phyloP scores from a whole-genome alignment of 345 rosid species.

The Camelina hispida region DNA sequence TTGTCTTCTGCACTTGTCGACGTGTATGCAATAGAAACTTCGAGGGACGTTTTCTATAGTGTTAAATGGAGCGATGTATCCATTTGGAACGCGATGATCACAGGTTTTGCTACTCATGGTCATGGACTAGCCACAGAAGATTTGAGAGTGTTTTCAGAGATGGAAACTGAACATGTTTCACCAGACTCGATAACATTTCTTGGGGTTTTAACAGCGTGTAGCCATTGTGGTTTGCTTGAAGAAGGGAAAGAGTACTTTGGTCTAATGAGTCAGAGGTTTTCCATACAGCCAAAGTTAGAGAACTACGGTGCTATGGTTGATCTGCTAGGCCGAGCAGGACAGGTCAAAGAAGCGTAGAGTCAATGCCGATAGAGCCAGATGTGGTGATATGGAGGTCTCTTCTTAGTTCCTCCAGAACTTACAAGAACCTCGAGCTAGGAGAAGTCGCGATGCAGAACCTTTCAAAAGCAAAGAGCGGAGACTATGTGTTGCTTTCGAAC shows the following conservation, averaged over 20 bases:
- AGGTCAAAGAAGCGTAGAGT: slow-evolving; percentile 64
- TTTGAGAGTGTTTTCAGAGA: slow-evolving; percentile 52
- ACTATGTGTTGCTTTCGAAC: slow-evolving; percentile 78
- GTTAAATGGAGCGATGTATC: slow-evolving; percentile 55
- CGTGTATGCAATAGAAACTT: slow-evolving; percentile 67
- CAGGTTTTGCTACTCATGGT: no score
- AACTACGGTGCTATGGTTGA: slow-evolving; percentile 88
- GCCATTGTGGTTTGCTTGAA: slow-evolving; percentile 71
- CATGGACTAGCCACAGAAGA: slow-evolving; percentile 52
- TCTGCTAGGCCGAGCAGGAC: slow-evolving; percentile 74
- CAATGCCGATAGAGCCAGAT: slow-evolving; percentile 79
- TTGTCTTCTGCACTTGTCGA: slow-evolving; percentile 69
- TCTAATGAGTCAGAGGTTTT: slow-evolving; percentile 53
- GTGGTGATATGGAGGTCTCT: slow-evolving; percentile 82
- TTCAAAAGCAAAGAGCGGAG: slow-evolving; percentile 63
- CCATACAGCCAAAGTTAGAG: slow-evolving; percentile 64
- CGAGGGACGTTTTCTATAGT: slow-evolving; percentile 61
- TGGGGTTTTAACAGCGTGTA: slow-evolving; percentile 69
- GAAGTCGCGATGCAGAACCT: slow-evolving; percentile 71
- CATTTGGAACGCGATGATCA: no score
- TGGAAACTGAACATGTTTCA: slow-evolving; percentile 57
- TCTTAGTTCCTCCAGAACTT: slow-evolving; percentile 75
- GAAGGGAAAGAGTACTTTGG: slow-evolving; percentile 66
- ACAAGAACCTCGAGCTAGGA: slow-evolving; percentile 55
- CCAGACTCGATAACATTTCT: slow-evolving; percentile 76